Evolutionary conservation across 768 basidiomycete species (phyloP).

Genomic region (Boletus pseudo-olivaceus): DNA sequence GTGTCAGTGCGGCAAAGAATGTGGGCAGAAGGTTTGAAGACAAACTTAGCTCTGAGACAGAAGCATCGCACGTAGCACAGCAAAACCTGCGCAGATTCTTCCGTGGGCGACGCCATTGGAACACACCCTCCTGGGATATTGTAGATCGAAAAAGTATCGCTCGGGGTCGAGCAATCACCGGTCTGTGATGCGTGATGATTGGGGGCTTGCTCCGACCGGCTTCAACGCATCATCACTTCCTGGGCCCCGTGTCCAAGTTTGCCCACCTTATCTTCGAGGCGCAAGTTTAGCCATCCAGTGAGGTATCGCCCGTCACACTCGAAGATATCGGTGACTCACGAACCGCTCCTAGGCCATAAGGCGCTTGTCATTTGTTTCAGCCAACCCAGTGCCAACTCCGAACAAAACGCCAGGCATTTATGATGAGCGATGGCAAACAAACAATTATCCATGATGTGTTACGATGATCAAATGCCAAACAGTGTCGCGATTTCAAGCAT

Average conservation of each 20-base stretch:
- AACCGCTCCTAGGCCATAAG: neutral
- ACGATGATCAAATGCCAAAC: conserved; percentile 4
- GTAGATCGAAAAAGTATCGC: neutral
- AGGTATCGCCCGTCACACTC: neutral
- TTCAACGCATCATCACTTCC: neutral
- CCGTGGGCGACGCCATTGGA: neutral
- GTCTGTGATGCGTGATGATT: neutral
- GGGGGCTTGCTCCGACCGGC: neutral
- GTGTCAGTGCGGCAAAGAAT: neutral
- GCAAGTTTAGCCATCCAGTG: neutral
- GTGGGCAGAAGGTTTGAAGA: neutral
- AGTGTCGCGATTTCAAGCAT: neutral
- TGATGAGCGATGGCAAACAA: neutral
- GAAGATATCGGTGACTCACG: neutral
- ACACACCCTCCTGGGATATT: neutral
- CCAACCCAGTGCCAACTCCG: neutral
- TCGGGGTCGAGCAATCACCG: neutral
- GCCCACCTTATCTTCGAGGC: neutral
- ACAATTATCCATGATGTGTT: neutral
- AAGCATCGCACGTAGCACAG: neutral
- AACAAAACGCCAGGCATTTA: neutral
- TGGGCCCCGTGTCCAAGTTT: neutral
- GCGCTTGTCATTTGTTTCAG: neutral
- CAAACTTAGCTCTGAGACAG: neutral
- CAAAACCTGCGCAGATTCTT: neutral